phyloP scores from a whole-genome alignment of 768 basidiomycete species.

The Lactifluus subvellereus region DNA sequence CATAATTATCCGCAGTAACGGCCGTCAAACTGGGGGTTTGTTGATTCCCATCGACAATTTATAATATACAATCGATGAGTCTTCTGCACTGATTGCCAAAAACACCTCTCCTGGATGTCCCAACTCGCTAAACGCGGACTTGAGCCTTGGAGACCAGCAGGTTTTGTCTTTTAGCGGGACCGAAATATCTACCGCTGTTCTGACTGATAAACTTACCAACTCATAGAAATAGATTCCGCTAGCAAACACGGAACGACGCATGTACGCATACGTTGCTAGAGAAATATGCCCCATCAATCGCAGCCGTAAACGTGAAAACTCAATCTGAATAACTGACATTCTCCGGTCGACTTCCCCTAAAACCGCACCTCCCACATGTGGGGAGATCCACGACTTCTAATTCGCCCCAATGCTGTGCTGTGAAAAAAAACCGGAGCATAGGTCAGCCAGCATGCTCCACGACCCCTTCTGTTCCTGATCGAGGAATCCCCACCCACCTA shows the following conservation, averaged over 20 bases:
- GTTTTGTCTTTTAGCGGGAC: not conserved
- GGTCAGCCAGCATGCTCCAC: not conserved
- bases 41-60: slow-evolving; percentile 14
- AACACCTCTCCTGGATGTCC: slow-evolving; percentile 10
- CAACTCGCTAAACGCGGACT: slow-evolving; percentile 11
- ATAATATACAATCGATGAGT: slow-evolving; percentile 24
- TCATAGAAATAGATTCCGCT: slow-evolving; percentile 13
- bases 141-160: slow-evolving; percentile 3
- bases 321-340: slow-evolving; percentile 1
- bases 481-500: not conserved
- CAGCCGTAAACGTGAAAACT: not conserved
- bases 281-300: not conserved
- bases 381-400: slow-evolving; percentile 20
- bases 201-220: slow-evolving; percentile 16
- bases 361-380: slow-evolving; percentile 19
- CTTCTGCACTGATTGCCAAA: slow-evolving; percentile 19
- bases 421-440: not conserved
- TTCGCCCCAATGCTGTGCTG: slow-evolving; percentile 19
- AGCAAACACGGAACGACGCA: slow-evolving; percentile 14
- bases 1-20: not conserved
- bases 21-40: slow-evolving; percentile 10
- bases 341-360: slow-evolving; percentile 16
- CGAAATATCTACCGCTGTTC: not conserved
- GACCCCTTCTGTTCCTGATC: not conserved
- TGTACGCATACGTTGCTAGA: not conserved